Base-by-base conservation (phyloP, 257 asterid genomes). In the Osmanthus fragrans region DNA sequence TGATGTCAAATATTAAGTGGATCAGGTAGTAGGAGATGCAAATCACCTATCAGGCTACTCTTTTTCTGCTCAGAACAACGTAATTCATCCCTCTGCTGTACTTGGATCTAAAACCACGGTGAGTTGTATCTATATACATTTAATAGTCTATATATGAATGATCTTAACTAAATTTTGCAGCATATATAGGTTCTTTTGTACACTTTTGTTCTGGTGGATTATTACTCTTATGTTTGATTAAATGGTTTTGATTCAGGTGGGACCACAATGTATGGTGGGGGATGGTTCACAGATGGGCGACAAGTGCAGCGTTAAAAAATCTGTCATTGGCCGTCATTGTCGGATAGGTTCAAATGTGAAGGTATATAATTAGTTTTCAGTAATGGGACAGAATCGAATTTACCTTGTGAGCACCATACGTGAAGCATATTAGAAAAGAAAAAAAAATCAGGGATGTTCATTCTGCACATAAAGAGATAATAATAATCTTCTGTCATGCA, bases 261-360 rank as follows among this genome's bases (percentile, higher is more conserved):
- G 99, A 21, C 97, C 97, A 11, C 99, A 96, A 73, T 96, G 99
- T 89, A 88, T 96, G 97, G 73, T 96, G 36, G 97, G 95, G 80
- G 98, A 96, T 87, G 98, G 99, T 76, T 90, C 96, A 19, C 89
- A 90, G 79, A 88, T 93, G 96, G 98, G 97, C 32, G 99, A 96
- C 82, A 96, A 96, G 80, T 93, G 99, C 89, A 93, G 98, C 8
- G 97, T 96, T 80, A 96, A 96, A 82, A 93, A 91, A 80, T 96
- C 99, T 42, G 93, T 93, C 81, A 93, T 96, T 78, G 99, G 99
- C 39, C 97, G 96, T 25, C 99, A 96, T 87, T 96, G 97, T 79
- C 94, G 98, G 73, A 93, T 96, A 68, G 97, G 99, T 78, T 96
- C 99, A 63, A 96, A 96, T 81, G 98, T 96, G 45, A 96, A 96